Base-by-base conservation (phyloP, 495 filamentous ascomycete genomes). In the Aspergillus haitiensis region DNA sequence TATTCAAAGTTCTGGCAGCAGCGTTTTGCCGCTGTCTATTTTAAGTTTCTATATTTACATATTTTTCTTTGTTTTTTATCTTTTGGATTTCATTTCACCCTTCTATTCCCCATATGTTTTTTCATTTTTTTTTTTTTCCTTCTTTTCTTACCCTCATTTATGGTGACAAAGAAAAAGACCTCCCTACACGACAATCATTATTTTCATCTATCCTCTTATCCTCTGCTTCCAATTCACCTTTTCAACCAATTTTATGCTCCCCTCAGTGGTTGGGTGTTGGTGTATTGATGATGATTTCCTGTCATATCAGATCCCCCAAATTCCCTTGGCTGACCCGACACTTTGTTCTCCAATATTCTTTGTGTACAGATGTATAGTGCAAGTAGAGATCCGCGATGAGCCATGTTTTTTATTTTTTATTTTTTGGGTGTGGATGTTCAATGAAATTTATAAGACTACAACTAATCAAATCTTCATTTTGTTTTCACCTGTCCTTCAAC, bases 291-390 rank as follows among this genome's bases (percentile, higher is more conserved):
- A 74, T 65, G 66, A 72, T 27, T 27, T 27, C 21, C 21, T 27
- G 59, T 66, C 52, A 66, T 66, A 61, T 49, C 61, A 50, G 67
- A 68, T 55, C 61, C 15, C 53, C 51, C 58, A 48, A 35, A 54
- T 55, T 49, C 47, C 64, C 46, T 42, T 37, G 21, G 3, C 63
- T 52, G 64, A 51, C 62, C 55, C 62, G 49, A 13, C 1, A 27
- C 52, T 59, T 55, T 67, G 55, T 54, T 46, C 57, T 45, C 65
- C 47, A 55, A 52, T 47, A 37, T 62, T 65, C 31, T 52, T 58
- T 64, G 59, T 77, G 72, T 76, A 77, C 73, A 77, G 66, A 70
- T 70, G 69, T 72, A 67, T 69, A 64, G 55, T 72, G 61, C 55
- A 55, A 52, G 64, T 64, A 59, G 52, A 67, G 51, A 53, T 47